Percentiles rank a stretch among this genome's conserved stretches.
Evolutionary conservation across 2,329 filamentous ascomycete genomes (phyloP).

Genomic region (Colletotrichum tofieldiae): DNA sequence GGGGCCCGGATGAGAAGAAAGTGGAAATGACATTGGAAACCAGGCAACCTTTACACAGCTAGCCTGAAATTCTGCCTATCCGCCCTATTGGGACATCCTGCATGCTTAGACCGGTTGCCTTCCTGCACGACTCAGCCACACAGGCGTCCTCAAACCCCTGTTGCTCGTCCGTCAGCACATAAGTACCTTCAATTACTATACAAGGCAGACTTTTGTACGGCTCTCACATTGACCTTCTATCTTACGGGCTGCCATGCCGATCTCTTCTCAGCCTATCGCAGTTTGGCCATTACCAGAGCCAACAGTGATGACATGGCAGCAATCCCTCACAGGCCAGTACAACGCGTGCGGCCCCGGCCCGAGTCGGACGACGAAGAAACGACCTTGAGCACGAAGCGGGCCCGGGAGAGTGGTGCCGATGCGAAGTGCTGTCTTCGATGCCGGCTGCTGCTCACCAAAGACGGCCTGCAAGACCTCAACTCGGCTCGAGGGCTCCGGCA

Average conservation of each 20-base stretch:
- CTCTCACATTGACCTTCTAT: neutral
- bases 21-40: neutral
- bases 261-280: too few relatives aligned
- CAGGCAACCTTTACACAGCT: neutral
- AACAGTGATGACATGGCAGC: neutral
- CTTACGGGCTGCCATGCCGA: neutral
- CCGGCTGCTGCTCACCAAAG: constrained; percentile 14
- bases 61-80: neutral
- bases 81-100: neutral
- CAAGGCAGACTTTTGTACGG: neutral
- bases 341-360: neutral
- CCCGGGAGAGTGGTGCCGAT: neutral
- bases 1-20: neutral
- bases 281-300: neutral
- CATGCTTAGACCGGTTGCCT: constrained; percentile 24
- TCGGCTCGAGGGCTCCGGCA: constrained; percentile 15
- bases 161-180: neutral
- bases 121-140: constrained; percentile 11
- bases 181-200: neutral
- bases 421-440: constrained; percentile 10
- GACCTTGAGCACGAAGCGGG: neutral
- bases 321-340: neutral
- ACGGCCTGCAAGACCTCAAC: constrained; percentile 18
- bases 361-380: neutral
- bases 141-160: neutral